These are phyloP conservation scores for Jatropha podagrica DNA, from an alignment of 441 rosid genomes.

Conservation along the genomic window DNA sequence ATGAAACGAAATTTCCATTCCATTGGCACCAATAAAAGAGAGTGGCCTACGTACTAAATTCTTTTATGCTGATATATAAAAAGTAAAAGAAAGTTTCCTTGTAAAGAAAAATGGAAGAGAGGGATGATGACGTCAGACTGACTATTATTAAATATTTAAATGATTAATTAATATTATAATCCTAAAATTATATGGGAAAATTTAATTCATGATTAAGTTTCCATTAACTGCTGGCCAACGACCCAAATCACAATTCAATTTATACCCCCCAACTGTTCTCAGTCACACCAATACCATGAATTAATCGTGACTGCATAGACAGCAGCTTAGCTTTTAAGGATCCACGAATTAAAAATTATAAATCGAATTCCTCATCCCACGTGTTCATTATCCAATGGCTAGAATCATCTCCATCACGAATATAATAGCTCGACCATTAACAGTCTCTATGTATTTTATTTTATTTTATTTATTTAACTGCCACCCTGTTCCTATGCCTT, in stretches of 20 bases:
- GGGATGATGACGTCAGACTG: too few relatives aligned
- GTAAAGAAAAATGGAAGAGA: too few relatives aligned
- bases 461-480: neutral
- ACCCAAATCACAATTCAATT: neutral
- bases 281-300: neutral
- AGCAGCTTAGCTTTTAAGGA: constrained; percentile 12
- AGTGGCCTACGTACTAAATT: too few relatives aligned
- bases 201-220: too few relatives aligned
- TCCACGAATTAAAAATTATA: neutral
- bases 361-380: neutral
- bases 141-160: too few relatives aligned
- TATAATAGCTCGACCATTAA: neutral
- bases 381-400: constrained; percentile 16
- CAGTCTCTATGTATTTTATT: neutral
- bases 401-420: neutral
- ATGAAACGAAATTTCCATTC: too few relatives aligned
- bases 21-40: too few relatives aligned
- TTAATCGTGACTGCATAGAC: neutral
- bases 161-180: too few relatives aligned
- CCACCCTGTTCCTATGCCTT: neutral
- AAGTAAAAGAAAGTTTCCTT: too few relatives aligned
- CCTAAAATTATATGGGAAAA: too few relatives aligned
- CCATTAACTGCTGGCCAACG: neutral
- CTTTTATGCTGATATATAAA: too few relatives aligned
- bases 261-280: constrained; percentile 24